Evolutionary conservation across 192 early-diverging fungal species (phyloP).

Genomic region (Glomus cerebriforme): DNA sequence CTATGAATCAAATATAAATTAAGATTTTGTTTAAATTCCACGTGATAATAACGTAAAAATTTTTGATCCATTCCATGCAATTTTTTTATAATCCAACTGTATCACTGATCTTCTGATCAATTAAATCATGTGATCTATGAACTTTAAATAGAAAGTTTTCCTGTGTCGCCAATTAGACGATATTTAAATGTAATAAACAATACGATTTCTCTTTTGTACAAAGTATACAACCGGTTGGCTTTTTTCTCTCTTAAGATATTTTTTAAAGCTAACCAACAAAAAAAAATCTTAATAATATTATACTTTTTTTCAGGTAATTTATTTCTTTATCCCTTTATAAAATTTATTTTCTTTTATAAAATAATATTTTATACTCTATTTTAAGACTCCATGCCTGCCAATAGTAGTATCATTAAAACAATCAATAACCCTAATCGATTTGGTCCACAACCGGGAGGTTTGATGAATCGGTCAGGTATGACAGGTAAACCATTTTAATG

Average conservation of each 20-base stretch:
- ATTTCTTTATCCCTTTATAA: not conserved
- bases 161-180: not conserved
- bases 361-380: not conserved
- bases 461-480: constrained; percentile 9
- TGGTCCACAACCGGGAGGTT: constrained; percentile 20
- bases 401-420: constrained; percentile 17
- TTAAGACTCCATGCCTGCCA: not conserved
- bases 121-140: not conserved
- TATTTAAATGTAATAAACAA: not conserved
- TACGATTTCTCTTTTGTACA: not conserved
- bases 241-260: not conserved
- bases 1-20: too few species aligned
- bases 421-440: constrained; percentile 18
- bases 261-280: not conserved
- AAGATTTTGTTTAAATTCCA: not conserved
- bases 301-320: not conserved
- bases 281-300: not conserved
- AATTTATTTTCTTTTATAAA: not conserved
- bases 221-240: not conserved
- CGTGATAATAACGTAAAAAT: not conserved
- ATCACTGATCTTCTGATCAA: not conserved
- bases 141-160: not conserved
- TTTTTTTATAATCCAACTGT: too few species aligned
- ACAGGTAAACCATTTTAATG: not conserved
- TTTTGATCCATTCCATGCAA: too few species aligned